phyloP scores from a whole-genome alignment of 257 asterid genomes.

The Cinchona pubescens region DNA sequence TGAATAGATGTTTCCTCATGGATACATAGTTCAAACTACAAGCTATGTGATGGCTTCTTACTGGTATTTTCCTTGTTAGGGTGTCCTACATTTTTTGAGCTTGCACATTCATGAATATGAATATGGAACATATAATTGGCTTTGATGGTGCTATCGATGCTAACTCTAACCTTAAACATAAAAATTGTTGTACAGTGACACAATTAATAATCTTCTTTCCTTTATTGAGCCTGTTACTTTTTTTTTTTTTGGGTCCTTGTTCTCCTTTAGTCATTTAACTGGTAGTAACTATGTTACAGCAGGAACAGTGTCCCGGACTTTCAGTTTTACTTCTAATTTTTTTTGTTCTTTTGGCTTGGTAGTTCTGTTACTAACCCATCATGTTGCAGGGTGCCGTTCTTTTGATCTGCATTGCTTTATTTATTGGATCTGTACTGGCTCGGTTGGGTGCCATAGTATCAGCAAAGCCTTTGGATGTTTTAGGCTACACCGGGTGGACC shows the following conservation, averaged over 20 bases:
- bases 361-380: background rate
- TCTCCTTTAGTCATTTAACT: background rate
- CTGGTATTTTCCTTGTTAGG: background rate
- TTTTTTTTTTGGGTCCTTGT: background rate
- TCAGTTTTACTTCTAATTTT: background rate
- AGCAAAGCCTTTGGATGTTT: slow-evolving; percentile 94
- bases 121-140: background rate
- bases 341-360: background rate
- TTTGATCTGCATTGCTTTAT: slow-evolving; percentile 64
- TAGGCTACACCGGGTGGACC: slow-evolving; percentile 71
- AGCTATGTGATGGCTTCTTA: background rate
- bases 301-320: background rate
- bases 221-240: background rate
- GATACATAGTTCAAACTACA: background rate
- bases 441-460: slow-evolving; percentile 94
- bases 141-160: background rate
- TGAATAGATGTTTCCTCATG: background rate
- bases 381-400: slow-evolving; percentile 66
- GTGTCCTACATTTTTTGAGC: background rate
- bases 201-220: background rate
- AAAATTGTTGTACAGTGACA: background rate
- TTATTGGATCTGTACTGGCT: slow-evolving; percentile 82
- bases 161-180: background rate
- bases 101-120: background rate
- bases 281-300: background rate